phyloP scores from a whole-genome alignment of 306 rosid genomes.

The Casuarina equisetifolia region DNA sequence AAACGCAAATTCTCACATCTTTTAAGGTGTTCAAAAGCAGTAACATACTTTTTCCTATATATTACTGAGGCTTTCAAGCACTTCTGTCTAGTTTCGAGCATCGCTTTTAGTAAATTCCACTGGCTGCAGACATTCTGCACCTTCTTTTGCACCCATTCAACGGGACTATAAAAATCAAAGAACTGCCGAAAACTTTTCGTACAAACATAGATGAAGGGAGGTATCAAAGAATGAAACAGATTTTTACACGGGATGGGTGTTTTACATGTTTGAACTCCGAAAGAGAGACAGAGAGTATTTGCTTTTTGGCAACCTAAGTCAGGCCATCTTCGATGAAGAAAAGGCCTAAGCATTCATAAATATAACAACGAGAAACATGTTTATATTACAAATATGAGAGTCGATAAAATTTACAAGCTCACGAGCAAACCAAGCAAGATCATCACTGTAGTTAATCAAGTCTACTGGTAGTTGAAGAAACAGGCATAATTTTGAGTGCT shows the following conservation, averaged over 20 bases:
- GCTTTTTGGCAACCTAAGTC: no score
- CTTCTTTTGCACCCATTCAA: conserved; percentile 1
- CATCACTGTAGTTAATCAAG: no score
- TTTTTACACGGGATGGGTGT: background rate
- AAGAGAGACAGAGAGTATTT: no score
- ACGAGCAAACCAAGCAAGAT: no score
- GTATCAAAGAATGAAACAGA: background rate
- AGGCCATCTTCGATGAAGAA: no score
- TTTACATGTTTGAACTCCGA: no score
- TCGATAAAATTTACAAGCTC: no score
- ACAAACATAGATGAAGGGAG: background rate
- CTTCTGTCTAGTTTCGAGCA: background rate
- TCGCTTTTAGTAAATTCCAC: background rate
- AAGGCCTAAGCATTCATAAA: no score
- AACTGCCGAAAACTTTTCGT: background rate
- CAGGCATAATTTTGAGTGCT: no score
- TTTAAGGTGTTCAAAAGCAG: background rate
- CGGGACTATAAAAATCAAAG: background rate
- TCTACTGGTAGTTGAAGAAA: no score
- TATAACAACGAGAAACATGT: no score
- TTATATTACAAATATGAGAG: no score
- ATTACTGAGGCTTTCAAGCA: background rate
- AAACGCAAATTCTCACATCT: background rate
- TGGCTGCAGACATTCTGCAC: background rate
- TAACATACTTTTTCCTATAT: background rate